Evolutionary conservation across 768 basidiomycete species (phyloP).

Genomic region (Suillus weaverae): DNA sequence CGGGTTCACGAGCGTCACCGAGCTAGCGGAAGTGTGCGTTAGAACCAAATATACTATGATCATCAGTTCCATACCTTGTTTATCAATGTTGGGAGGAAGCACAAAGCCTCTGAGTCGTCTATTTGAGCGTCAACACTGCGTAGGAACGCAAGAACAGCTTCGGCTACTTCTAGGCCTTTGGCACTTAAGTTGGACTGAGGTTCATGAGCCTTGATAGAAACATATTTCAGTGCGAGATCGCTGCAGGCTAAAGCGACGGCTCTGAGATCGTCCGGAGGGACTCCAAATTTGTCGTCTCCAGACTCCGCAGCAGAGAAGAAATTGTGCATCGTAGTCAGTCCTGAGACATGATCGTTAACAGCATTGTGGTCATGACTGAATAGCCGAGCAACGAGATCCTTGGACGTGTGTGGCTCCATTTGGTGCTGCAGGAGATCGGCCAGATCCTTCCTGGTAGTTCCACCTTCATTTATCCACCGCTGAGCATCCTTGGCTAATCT

Average conservation of each 20-base stretch:
- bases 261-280: slow-evolving; percentile 49
- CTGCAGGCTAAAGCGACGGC: slow-evolving; percentile 79
- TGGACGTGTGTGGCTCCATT: slow-evolving; percentile 84
- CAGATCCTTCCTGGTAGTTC: slow-evolving; percentile 82
- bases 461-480: slow-evolving; percentile 85
- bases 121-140: slow-evolving; percentile 73
- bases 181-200: slow-evolving; percentile 87
- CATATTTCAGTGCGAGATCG: slow-evolving; percentile 91
- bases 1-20: slow-evolving; percentile 86
- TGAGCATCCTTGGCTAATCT: slow-evolving; percentile 74
- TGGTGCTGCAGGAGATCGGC: slow-evolving; percentile 84
- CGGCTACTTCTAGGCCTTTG: slow-evolving; percentile 86
- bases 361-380: slow-evolving; percentile 97
- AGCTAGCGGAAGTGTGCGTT: slow-evolving; percentile 51
- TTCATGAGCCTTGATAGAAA: slow-evolving; percentile 86
- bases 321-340: slow-evolving; percentile 70
- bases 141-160: slow-evolving; percentile 74
- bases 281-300: slow-evolving; percentile 53
- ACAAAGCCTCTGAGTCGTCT: slow-evolving; percentile 81
- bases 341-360: slow-evolving; percentile 88
- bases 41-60: slow-evolving; percentile 1
- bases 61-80: slow-evolving; percentile 62
- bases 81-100: slow-evolving; percentile 87
- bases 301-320: slow-evolving; percentile 63
- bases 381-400: slow-evolving; percentile 70